Base-by-base conservation (phyloP, 2,329 filamentous ascomycete species). In the Sclerotinia trifoliorum region DNA sequence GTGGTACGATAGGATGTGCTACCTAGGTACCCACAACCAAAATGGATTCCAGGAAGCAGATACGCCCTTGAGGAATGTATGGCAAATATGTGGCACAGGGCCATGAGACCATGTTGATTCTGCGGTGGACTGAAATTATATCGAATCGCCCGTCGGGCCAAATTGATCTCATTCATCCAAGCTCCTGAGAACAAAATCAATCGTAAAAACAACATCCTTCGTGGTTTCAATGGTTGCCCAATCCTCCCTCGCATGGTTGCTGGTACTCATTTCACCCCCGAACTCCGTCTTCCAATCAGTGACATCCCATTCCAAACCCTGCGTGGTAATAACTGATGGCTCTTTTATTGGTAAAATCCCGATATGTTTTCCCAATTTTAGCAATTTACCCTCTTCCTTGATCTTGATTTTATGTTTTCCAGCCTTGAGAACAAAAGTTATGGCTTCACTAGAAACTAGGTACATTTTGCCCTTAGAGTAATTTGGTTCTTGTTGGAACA, bases 221-320 rank as follows among this genome's bases (percentile, higher is more conserved):
- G 83, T 85, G 32, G 88, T 88, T 75, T 85, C 80, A 48, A 94
- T 80, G 72, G 86, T 83, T 29, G 93, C 84, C 68, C 75, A 76
- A 5, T 87, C 83, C 62, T 84, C 82, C 5, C 84, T 86, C 35
- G 94, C 86, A 74, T 93, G 90, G 78, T 95, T 95, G 78, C 91
- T 95, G 68, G 92, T 94, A 77, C 91, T 94, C 69, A 94, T 76
- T 72, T 85, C 84, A 0, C 88, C 89, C 10, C 91, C 90, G 77
- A 95, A 90, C 74, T 86, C 83, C 0, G 91, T 97, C 72, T 85
- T 80, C 93, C 94, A 97, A 70, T 92, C 82, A 69, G 83, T 77
- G 1, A 99, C 91, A 79, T 99, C 93, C 95, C 95, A 99, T 77
- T 96, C 89, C 26, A 98, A 81, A 0, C 95, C 95, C 19, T 82